Base-by-base conservation (phyloP, 2,329 filamentous ascomycete species). In the Helminthosporium solani region DNA sequence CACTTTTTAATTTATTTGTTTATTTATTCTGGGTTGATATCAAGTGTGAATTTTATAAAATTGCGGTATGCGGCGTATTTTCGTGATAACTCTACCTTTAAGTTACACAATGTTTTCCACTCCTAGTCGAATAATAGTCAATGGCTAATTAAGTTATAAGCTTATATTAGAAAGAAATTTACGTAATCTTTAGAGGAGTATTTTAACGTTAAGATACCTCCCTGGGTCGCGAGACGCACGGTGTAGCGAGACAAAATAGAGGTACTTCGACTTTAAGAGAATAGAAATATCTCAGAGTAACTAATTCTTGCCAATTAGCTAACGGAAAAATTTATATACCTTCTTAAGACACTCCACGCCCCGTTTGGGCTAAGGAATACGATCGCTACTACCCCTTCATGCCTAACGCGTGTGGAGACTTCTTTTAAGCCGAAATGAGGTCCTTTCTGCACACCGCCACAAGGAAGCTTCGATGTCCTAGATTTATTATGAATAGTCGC, bases 251-350 rank as follows among this genome's bases (percentile, higher is more conserved):
- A 40, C 31, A 35, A 46, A 40, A 21, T 20, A 40, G 27, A 19
- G 44, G 44, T 46, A 46, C 38, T 46, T 46, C 35, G 20, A 46
- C 14, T 41, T 46, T 38, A 36, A 41, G 18, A 18, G 27, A 27
- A 28, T 9, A 42, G 28, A 28, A 35, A 20, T 42, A 28, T 42
- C 37, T 41, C 18, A 35, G 20, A 30, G 31, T 20, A 46, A 18
- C 44, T 42, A 37, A 20, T 7, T 34, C 23, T 46, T 41, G 21
- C 18, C 36, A 16, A 30, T 36, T 7, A 7, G 30, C 30, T 35
- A 7, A 37, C 44, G 44, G 44, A 46, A 46, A 28, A 41, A 30
- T 42, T 46, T 35, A 18, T 46, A 36, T 28, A 42, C 20, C 44
- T 41, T 41, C 44, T 46, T 46, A 37, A 46, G 38, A 46, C 19